These are phyloP conservation scores for Phytophthora cryptogea DNA, from an alignment of 352 stramenopile species.

Conservation along the genomic window DNA sequence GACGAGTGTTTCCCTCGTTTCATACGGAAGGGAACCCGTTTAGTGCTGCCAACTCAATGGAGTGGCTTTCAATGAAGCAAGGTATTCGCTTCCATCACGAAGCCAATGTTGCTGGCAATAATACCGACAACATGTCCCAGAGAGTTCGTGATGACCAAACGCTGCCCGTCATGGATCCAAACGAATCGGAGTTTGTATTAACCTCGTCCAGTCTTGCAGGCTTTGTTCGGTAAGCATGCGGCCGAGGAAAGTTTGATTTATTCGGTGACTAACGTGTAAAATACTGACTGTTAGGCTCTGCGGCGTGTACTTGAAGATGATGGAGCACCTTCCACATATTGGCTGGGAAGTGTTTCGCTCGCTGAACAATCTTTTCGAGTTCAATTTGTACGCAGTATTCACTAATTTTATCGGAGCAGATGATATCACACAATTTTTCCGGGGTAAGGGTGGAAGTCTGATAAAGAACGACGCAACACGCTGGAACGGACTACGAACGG, in stretches of 20 bases:
- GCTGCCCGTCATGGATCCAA: constrained; percentile 35
- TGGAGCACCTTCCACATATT: constrained; percentile 79
- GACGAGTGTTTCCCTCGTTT: constrained; percentile 73
- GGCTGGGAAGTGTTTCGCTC: constrained; percentile 70
- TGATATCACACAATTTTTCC: constrained; percentile 57
- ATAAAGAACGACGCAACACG: constrained; percentile 31
- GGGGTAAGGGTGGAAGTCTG: constrained; percentile 30
- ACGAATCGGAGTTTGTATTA: constrained; percentile 66
- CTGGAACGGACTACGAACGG: constrained; percentile 48
- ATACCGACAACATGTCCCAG: constrained; percentile 10
- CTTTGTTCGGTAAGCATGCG: constrained; percentile 60
- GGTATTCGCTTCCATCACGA: constrained; percentile 56
- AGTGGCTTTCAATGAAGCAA: constrained; percentile 67
- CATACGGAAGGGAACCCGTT: constrained; percentile 66
- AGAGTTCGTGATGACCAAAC: constrained; percentile 22
- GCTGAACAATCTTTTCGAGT: constrained; percentile 83
- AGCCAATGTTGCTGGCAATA: constrained; percentile 9
- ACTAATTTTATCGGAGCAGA: constrained; percentile 60
- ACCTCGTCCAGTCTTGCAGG: constrained; percentile 74
- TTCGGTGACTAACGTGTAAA: background rate
- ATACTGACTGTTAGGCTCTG: constrained; percentile 52
- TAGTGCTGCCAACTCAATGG: constrained; percentile 45
- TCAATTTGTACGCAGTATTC: constrained; percentile 79
- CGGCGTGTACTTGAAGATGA: constrained; percentile 88
- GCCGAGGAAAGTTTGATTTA: background rate